Base-by-base conservation (phyloP, 371 early-diverging fungal species). In the Mucor piriformis region DNA sequence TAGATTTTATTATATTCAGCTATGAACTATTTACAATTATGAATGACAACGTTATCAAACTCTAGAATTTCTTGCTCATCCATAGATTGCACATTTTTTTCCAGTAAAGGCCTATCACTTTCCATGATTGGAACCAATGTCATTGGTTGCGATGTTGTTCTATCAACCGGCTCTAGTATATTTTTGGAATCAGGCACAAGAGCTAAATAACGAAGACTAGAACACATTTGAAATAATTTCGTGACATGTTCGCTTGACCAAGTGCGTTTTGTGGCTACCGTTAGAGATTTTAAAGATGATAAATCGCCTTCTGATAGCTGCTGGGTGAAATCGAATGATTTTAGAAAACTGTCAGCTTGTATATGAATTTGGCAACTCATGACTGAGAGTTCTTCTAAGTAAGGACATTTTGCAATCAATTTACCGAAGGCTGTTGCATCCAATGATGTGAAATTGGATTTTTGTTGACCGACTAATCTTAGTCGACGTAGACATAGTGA, bases 191-290 rank as follows among this genome's bases (percentile, higher is more conserved):
- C 66, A 16, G 72, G 71, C 2, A 73, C 51, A n/a, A 76, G 59
- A 23, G 62, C 68, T 2, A 73, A 55, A 15, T 55, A 52, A 15
- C 59, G 57, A 10, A 76, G 50, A 21, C 48, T 34, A 24, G 73
- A 61, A 23, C 73, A 71, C 1, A 62, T 18, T 18, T 70, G 62
- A 29, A 76, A 59, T 3, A 76, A 47, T 40, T 57, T 52, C 1
- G 57, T 63, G 6, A 76, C 56, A 57, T 73, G 69, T 10, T 59
- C 43, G 32, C 38, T 57, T n/a, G 73, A 66, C 77, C 77, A 76
- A 20, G 69, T 69, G n/a, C 64, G 52, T 6, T 71, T 66, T 10
- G 73, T 71, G 4, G 69, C 69, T 13, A 76, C 43, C 0, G 57
- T 67, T 2, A 76, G 50, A 11, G 55, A 65, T 15, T 47, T 64